Percentiles rank a stretch among this genome's conserved stretches.
These are phyloP conservation scores for Plasmodium sp. DNA, from an alignment of 169 alveolate genomes.

Conservation along the genomic window DNA sequence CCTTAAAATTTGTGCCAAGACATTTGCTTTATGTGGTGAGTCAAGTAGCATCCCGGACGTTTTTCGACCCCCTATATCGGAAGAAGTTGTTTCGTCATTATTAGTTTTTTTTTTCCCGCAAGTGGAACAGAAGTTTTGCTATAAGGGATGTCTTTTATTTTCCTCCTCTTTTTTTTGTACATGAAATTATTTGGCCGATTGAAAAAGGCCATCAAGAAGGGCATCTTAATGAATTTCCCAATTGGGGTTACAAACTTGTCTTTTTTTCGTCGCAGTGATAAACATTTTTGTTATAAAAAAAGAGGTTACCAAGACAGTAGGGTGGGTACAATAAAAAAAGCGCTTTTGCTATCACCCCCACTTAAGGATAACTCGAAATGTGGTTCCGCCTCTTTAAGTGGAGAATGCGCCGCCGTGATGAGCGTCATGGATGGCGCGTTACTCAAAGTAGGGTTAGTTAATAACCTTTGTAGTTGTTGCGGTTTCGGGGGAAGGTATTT, in stretches of 20 bases:
- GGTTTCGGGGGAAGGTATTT: too few species aligned
- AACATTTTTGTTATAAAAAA: too few species aligned
- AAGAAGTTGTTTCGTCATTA: constrained; percentile 42
- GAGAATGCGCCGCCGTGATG: too few species aligned
- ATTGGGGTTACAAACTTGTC: background rate
- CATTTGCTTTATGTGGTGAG: constrained; percentile 65
- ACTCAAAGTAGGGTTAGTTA: too few species aligned
- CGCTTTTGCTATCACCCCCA: too few species aligned
- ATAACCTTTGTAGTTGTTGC: too few species aligned
- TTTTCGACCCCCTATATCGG: constrained; percentile 65
- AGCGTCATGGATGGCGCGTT: too few species aligned
- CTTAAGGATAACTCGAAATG: too few species aligned
- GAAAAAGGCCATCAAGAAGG: background rate
- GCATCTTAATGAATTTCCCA: background rate
- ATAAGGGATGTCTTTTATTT: background rate
- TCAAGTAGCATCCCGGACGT: constrained; percentile 64
- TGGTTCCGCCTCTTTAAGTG: too few species aligned
- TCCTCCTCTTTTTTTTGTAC: background rate
- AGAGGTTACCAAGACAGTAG: too few species aligned
- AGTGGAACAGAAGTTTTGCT: background rate
- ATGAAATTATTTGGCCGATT: background rate
- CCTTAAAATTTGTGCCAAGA: constrained; percentile 68
- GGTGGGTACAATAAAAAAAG: too few species aligned
- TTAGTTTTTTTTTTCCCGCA: background rate
- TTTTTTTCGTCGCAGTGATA: too few species aligned